phyloP scores from a whole-genome alignment of 2,329 filamentous ascomycete genomes.

The Claviceps cyperi region DNA sequence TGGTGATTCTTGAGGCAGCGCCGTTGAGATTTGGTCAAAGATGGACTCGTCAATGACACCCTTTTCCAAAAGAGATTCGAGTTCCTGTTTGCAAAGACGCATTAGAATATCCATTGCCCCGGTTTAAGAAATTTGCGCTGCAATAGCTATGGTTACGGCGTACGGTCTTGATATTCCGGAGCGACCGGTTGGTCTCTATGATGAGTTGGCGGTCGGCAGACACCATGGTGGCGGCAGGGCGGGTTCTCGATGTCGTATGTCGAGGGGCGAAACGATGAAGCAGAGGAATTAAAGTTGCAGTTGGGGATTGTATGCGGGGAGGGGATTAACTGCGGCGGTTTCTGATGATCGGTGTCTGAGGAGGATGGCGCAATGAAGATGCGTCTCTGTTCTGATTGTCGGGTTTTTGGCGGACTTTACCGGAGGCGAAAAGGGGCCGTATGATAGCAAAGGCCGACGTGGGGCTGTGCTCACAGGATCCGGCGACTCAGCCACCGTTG shows the following conservation, averaged over 20 bases:
- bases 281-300: not conserved
- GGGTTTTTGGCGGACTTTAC: too few relatives aligned
- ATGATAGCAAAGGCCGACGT: not conserved
- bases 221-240: conserved; percentile 23
- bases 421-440: not conserved
- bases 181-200: conserved; percentile 66
- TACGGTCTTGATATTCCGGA: conserved; percentile 76
- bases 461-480: not conserved
- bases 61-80: conserved; percentile 76
- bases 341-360: not conserved
- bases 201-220: conserved; percentile 40
- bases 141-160: not conserved
- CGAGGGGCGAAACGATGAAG: not conserved
- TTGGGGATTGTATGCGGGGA: not conserved
- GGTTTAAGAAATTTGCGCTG: too few relatives aligned
- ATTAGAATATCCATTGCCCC: not conserved
- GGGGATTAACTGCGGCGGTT: not conserved
- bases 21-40: conserved; percentile 58
- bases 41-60: conserved; percentile 61
- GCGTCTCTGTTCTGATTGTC: not conserved
- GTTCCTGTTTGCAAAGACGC: conserved; percentile 45
- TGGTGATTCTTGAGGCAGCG: conserved; percentile 59
- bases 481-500: not conserved
- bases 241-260: not conserved
- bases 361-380: not conserved